Evolutionary conservation across 2,329 filamentous ascomycete species (phyloP).

Genomic region (Fusarium abutilonis): DNA sequence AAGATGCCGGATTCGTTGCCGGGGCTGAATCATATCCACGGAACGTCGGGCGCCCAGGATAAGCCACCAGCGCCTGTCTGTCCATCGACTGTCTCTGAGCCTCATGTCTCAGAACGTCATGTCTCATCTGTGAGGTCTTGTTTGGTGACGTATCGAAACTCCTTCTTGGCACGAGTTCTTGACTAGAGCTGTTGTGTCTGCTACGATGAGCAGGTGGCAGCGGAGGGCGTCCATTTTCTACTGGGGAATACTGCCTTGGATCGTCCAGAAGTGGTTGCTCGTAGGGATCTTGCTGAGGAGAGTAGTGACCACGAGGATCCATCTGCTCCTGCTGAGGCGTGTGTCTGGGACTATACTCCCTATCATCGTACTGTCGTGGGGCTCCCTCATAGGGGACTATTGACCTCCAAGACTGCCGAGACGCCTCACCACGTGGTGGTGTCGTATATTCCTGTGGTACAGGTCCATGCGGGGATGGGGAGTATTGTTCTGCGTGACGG

Average conservation of each 20-base stretch:
- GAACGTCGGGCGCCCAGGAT: conserved; percentile 65
- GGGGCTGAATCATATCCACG: conserved; percentile 61
- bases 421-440: conserved; percentile 36
- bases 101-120: conserved; percentile 66
- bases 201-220: conserved; percentile 66
- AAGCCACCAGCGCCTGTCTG: conserved; percentile 60
- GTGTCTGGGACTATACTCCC: conserved; percentile 50
- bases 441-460: conserved; percentile 36
- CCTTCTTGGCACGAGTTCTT: conserved; percentile 55
- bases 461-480: conserved; percentile 47
- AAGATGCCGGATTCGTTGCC: conserved; percentile 44
- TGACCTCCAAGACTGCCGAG: conserved; percentile 48
- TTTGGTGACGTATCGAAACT: conserved; percentile 55
- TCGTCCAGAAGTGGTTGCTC: conserved; percentile 48
- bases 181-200: conserved; percentile 57
- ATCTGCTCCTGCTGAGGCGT: conserved; percentile 51
- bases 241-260: conserved; percentile 47
- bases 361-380: conserved; percentile 50
- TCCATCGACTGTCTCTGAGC: conserved; percentile 64
- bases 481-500: conserved; percentile 52
- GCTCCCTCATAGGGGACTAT: conserved; percentile 52
- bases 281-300: conserved; percentile 48
- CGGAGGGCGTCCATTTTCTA: conserved; percentile 61
- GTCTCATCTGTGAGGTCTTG: conserved; percentile 63
- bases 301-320: conserved; percentile 51